These are phyloP conservation scores for Candida neerlandica DNA, from an alignment of 1,139 yeast species.

Conservation along the genomic window DNA sequence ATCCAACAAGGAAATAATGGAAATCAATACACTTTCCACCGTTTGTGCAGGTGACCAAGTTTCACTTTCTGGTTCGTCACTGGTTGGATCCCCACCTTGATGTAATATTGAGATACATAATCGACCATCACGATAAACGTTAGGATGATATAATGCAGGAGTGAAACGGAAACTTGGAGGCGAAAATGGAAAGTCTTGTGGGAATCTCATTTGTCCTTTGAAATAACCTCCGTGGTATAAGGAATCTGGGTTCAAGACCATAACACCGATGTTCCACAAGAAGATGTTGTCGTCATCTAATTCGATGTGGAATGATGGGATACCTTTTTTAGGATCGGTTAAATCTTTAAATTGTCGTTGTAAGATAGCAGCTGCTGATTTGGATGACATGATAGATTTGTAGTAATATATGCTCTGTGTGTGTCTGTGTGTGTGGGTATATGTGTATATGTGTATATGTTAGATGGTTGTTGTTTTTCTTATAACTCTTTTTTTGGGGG, in stretches of 20 bases:
- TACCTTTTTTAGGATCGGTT: slow-evolving; percentile 89
- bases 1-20: slow-evolving; percentile 85
- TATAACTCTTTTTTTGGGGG: not conserved
- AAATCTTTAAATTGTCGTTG: slow-evolving; percentile 94
- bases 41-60: slow-evolving; percentile 98
- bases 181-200: slow-evolving; percentile 84
- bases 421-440: not conserved
- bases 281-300: slow-evolving; percentile 90
- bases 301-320: slow-evolving; percentile 87
- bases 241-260: slow-evolving; percentile 87
- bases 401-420: too few species aligned
- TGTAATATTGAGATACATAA: slow-evolving; percentile 91
- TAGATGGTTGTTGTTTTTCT: not conserved
- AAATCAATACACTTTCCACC: slow-evolving; percentile 86
- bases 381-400: slow-evolving; percentile 39
- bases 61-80: slow-evolving; percentile 90
- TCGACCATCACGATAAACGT: slow-evolving; percentile 90
- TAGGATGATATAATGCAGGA: slow-evolving; percentile 95
- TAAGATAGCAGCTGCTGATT: slow-evolving; percentile 72
- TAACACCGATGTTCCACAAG: slow-evolving; percentile 90
- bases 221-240: slow-evolving; percentile 96
- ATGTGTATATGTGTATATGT: not conserved
- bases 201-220: slow-evolving; percentile 92
- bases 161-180: slow-evolving; percentile 93
- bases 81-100: slow-evolving; percentile 84